Evolutionary conservation across 2,329 filamentous ascomycete genomes (phyloP), one percentile per base, ranked within the genome.

Genomic region (Colletotrichum musae): DNA sequence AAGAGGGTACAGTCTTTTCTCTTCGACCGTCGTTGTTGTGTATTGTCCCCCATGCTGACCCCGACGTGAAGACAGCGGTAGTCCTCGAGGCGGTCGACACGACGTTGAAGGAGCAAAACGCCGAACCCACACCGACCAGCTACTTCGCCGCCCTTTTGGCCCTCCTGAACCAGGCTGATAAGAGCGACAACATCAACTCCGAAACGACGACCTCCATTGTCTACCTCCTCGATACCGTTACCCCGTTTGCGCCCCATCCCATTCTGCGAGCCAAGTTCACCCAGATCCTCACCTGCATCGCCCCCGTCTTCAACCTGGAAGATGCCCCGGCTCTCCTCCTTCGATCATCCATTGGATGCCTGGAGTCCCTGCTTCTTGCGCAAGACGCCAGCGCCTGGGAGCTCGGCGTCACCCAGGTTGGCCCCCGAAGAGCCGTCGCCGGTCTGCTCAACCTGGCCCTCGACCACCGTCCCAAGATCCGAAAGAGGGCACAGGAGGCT

Each of bases 101-200:
- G 75, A 98, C 94, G 50, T 89, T 99, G 68, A 91, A 92, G 79
- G 93, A 95, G 76, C 94, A 98, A 80, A 93, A 95, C 76, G 91
- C 93, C 66, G 90, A 94, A 66, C 88, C 92, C 69, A 95, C 94
- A 1, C 89, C 96, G 26, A 98, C 96, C 16, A 94, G 93, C 70
- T 99, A 98, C 83, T 98, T 98, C 78, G 95, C 95, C 16, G 95
- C 96, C n/a, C 89, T 99, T 5, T 87, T 99, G 53, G 94, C 95
- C 45, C 88, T 99, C 4, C 89, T 99, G 3, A 89, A 90, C 75
- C 93, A 97, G 81, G 92, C 94, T 32, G 87, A 93, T 62, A 89
- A 87, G 47, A 86, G 82, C 72, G 92, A 90, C 59, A 89, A 90
- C 63, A 85, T 93, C 64, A 95, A 95, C 78, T 93, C 93, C 79